A percentile compares a stretch with the other conserved stretches of the same genome.
Evolutionary conservation across 345 rosid species (phyloP).

Genomic region (Draba incana): DNA sequence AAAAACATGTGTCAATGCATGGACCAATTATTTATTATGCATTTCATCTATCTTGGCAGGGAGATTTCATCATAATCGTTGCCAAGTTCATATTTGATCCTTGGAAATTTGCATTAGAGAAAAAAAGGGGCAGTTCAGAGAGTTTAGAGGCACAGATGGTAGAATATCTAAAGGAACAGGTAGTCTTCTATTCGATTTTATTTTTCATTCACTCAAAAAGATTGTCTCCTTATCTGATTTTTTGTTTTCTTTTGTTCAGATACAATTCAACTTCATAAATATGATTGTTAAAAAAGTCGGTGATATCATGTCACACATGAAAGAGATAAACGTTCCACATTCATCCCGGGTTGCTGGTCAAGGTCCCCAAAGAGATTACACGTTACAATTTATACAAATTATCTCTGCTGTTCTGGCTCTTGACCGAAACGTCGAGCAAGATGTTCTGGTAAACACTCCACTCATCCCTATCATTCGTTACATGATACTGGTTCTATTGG

Average conservation of each 20-base stretch:
- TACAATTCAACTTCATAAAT: constrained; percentile 64
- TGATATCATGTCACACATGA: constrained; percentile 62
- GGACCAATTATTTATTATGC: constrained; percentile 27
- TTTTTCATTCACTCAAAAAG: constrained; percentile 15
- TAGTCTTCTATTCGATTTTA: constrained; percentile 30
- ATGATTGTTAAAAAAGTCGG: constrained; percentile 69
- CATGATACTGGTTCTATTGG: constrained; percentile 8
- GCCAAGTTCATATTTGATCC: constrained; percentile 90
- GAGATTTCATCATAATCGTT: constrained; percentile 73
- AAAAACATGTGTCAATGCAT: constrained; percentile 12
- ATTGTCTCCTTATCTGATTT: constrained; percentile 15
- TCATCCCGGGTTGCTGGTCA: constrained; percentile 43
- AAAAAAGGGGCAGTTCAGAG: constrained; percentile 58
- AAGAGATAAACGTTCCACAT: constrained; percentile 50
- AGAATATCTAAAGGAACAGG: constrained; percentile 76
- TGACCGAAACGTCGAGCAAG: constrained; percentile 80
- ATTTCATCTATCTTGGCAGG: constrained; percentile 55
- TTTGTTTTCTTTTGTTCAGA: constrained; percentile 50
- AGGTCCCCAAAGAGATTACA: constrained; percentile 53
- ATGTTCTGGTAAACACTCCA: constrained; percentile 70
- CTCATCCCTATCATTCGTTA: constrained; percentile 16
- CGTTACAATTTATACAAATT: constrained; percentile 82
- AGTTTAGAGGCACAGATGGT: constrained; percentile 63
- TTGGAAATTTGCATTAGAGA: constrained; percentile 74
- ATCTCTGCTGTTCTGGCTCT: constrained; percentile 82